Evolutionary conservation across 805 yeast genomes (phyloP), one percentile per base, ranked within the genome.

Genomic region (Zygosaccharomyces siamensis): DNA sequence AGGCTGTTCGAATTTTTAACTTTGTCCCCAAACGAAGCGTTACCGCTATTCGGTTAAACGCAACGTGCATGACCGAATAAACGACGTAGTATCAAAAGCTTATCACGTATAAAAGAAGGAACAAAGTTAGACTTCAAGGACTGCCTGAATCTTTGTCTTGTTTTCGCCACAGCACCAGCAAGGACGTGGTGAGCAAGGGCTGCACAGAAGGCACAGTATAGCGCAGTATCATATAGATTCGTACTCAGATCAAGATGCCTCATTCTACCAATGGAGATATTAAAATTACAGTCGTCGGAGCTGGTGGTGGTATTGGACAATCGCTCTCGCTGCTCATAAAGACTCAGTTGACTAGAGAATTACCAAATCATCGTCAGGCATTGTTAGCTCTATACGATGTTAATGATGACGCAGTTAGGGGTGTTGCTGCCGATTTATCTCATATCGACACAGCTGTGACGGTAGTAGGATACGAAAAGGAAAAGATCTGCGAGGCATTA

Each of bases 291-390:
- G 89, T 89, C 51, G 76, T 84, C 46, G 96, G 96, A 56, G 97
- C 97, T 50, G 89, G 92, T 47, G 96, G 96, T 60, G 96, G 97
- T 52, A 89, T 89, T 64, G 97, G 97, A 48, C 96, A 89, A 75
- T 95, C 96, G 38, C 76, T 89, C 53, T 87, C 96, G 11, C 79
- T 89, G 47, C 76, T 89, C 54, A 74, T 89, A 59, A 89, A 89
- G 70, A 72, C 88, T 1, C 64, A 61, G 43, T 43, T 62, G 23
- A 54, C 52, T 7, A 45, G 44, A 11, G 33, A 46, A 32, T 31
- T 53, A 21, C 41, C 56, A 16, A 51, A 79, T 81, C 59, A 75
- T 51, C 81, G 83, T 58, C 55, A 54, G 43, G 52, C 63, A 21
- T 59, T 60, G 21, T 75, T 89, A 58, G 81, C 95, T 4, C 76